phyloP scores from a whole-genome alignment of 148 eudicot genomes.

The Vaccinium macrocarpon region DNA sequence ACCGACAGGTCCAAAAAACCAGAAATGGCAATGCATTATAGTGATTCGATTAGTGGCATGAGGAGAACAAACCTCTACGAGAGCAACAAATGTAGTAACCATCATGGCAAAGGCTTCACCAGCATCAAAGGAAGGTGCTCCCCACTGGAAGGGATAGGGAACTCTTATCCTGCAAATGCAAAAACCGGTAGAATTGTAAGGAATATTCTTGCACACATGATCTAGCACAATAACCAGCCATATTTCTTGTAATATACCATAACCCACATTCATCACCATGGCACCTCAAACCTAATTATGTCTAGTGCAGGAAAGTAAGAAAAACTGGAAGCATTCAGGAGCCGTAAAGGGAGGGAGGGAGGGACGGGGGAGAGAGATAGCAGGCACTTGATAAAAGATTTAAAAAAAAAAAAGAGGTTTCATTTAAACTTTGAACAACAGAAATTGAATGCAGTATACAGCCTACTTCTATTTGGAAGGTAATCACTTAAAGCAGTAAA shows the following conservation, averaged over 20 bases:
- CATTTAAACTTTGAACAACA: neutral
- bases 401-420: neutral
- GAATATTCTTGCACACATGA: neutral
- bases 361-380: neutral
- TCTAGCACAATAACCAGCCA: neutral
- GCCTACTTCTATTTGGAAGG: neutral
- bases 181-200: conserved; percentile 10
- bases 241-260: neutral
- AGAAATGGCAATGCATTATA: neutral
- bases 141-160: conserved; percentile 98
- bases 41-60: neutral
- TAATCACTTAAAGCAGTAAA: neutral
- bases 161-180: conserved; percentile 56
- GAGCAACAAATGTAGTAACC: conserved; percentile 94
- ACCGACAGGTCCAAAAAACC: neutral
- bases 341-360: neutral
- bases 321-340: neutral
- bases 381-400: neutral
- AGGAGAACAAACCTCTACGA: conserved; percentile 68
- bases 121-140: conserved; percentile 93
- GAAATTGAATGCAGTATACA: neutral
- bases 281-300: neutral
- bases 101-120: conserved; percentile 99
- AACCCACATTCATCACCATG: neutral
- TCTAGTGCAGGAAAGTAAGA: neutral